phyloP scores from a whole-genome alignment of 139 green algal species.

The Penium margaritaceum region DNA sequence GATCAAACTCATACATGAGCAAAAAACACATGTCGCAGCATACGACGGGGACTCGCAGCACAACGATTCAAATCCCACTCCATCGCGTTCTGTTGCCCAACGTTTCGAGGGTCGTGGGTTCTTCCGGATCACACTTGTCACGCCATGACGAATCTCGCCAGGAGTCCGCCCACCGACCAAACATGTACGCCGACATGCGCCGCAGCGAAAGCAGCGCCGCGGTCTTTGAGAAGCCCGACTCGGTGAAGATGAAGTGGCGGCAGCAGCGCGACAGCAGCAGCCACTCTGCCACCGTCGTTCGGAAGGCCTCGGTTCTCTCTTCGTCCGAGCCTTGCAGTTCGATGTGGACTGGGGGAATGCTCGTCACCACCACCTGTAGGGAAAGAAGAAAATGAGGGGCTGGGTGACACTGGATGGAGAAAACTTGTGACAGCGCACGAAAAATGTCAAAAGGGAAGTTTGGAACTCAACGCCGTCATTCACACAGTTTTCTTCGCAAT shows the following conservation, averaged over 20 bases:
- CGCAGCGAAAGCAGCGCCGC: neutral
- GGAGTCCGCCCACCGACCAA: neutral
- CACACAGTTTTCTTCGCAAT: no score
- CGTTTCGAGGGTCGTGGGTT: neutral
- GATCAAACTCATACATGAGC: no score
- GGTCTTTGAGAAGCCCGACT: conserved; percentile 4
- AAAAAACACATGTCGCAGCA: no score
- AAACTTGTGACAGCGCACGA: no score
- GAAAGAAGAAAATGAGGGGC: no score
- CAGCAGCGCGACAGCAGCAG: neutral
- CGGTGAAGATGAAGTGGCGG: neutral
- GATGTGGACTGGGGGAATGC: neutral
- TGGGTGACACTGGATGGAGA: no score
- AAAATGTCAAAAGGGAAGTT: no score
- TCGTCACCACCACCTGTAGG: neutral
- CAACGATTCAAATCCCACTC: conserved; percentile 10
- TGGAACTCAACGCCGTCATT: no score
- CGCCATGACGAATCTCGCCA: neutral
- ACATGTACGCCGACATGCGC: neutral
- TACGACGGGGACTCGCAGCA: no score
- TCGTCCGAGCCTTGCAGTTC: conserved; percentile 7
- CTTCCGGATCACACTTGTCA: neutral
- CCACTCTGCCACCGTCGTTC: neutral
- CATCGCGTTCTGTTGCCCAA: neutral
- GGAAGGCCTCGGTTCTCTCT: neutral